phyloP scores from a whole-genome alignment of 345 rosid species.

The Salix suchowensis region DNA sequence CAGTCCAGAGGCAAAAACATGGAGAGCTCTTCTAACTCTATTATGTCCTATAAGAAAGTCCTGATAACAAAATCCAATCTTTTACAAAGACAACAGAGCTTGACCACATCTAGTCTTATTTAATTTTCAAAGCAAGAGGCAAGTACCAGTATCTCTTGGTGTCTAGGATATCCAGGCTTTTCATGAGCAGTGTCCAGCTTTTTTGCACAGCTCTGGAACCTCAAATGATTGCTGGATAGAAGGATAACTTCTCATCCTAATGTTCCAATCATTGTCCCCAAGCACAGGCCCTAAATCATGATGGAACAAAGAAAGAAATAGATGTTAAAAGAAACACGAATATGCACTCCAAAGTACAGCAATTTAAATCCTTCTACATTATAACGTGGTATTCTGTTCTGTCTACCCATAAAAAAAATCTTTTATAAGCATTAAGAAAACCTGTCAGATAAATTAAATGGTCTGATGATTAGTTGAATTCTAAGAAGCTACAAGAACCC shows the following conservation, averaged over 20 bases:
- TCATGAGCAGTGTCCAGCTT: not conserved
- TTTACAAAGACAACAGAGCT: conserved; percentile 13
- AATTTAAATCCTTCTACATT: not conserved
- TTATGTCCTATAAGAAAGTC: conserved; percentile 18
- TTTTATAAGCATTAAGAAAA: too few relatives aligned
- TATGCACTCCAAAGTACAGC: not conserved
- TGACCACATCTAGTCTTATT: conserved; percentile 19
- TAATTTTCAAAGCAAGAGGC: conserved; percentile 18
- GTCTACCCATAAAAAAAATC: too few relatives aligned
- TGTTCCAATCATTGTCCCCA: conserved; percentile 46
- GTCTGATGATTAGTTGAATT: too few relatives aligned
- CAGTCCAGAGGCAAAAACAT: conserved; percentile 5
- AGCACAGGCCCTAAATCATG: conserved; percentile 44
- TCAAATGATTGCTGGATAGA: conserved; percentile 11
- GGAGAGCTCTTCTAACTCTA: conserved; percentile 15
- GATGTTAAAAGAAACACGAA: not conserved
- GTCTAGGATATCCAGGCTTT: conserved; percentile 19
- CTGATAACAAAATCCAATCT: conserved; percentile 18
- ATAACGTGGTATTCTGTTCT: not conserved
- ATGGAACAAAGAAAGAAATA: not conserved
- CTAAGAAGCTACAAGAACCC: too few relatives aligned
- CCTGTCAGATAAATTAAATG: too few relatives aligned
- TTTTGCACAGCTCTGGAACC: conserved; percentile 1
- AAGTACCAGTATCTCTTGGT: conserved; percentile 7
- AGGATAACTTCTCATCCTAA: conserved; percentile 1